phyloP scores from a whole-genome alignment of 768 basidiomycete genomes.

The Chalciporus chontae region DNA sequence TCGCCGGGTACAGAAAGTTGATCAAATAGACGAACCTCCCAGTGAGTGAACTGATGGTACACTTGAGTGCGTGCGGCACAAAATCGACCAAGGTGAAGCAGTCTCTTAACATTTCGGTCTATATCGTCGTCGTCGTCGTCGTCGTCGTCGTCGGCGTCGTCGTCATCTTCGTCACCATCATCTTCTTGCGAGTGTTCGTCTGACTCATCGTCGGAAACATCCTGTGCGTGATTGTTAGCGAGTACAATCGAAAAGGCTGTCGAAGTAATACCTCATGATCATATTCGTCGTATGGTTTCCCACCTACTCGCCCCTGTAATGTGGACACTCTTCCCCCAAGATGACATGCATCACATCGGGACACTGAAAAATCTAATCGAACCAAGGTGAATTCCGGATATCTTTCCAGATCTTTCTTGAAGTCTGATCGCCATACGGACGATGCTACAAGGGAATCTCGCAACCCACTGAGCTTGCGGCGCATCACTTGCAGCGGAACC shows the following conservation, averaged over 20 bases:
- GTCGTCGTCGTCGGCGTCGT: constrained; percentile 9
- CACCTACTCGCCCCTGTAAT: constrained; percentile 56
- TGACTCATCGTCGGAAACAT: constrained; percentile 21
- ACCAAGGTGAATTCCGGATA: constrained; percentile 63
- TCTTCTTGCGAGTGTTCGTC: constrained; percentile 27
- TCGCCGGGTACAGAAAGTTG: background rate
- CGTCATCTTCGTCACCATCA: constrained; percentile 9
- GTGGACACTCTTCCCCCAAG: constrained; percentile 69
- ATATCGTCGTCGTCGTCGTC: constrained; percentile 1
- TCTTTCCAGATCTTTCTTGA: constrained; percentile 59
- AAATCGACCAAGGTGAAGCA: constrained; percentile 73
- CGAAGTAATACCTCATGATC: constrained; percentile 57
- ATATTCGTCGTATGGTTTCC: constrained; percentile 63
- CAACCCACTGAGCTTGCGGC: constrained; percentile 66
- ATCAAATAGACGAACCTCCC: constrained; percentile 59
- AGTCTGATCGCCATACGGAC: constrained; percentile 76
- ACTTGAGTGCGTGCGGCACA: constrained; percentile 66
- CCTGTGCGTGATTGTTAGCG: constrained; percentile 10
- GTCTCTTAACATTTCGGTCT: constrained; percentile 20
- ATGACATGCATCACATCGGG: constrained; percentile 81
- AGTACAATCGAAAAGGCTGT: background rate
- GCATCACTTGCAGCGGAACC: constrained; percentile 61
- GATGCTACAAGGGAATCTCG: constrained; percentile 77
- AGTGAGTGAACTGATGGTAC: constrained; percentile 74
- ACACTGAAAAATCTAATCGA: constrained; percentile 51